A percentile compares a stretch with the other conserved stretches of the same genome.
These are phyloP conservation scores for Fraxinus angustifolia DNA, from an alignment of 305 asterid genomes.

Conservation along the genomic window DNA sequence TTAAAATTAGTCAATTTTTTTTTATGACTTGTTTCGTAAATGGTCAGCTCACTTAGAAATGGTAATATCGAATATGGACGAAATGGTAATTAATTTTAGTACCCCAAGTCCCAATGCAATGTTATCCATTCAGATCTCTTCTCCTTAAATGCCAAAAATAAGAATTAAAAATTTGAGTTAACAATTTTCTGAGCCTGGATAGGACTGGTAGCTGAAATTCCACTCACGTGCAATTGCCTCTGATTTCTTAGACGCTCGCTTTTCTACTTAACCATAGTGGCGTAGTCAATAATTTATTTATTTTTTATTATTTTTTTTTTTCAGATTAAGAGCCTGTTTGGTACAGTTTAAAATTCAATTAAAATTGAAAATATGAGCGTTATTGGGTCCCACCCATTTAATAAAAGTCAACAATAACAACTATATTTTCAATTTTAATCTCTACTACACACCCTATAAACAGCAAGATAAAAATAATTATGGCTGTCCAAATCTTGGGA, in stretches of 20 bases:
- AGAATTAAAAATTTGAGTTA: not conserved
- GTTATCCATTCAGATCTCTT: not conserved
- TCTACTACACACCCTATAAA: no score
- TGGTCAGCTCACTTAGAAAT: not conserved
- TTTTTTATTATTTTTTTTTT: no score
- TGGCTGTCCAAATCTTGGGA: no score
- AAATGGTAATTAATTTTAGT: not conserved
- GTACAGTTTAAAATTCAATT: no score
- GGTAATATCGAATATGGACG: not conserved
- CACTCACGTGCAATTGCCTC: not conserved
- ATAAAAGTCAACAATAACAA: no score
- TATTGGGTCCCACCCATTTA: no score
- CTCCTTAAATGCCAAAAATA: not conserved
- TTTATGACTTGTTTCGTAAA: not conserved
- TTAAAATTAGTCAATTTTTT: not conserved
- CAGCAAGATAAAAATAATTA: not conserved
- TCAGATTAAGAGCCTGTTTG: not conserved
- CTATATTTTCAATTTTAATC: no score
- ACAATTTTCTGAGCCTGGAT: not conserved
- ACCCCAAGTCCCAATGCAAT: not conserved
- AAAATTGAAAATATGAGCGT: no score
- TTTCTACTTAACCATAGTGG: not conserved
- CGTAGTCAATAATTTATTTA: not conserved
- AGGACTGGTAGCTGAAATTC: not conserved
- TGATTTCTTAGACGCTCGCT: not conserved